Base-by-base conservation (phyloP, 768 basidiomycete genomes). In the Boletus sp. region DNA sequence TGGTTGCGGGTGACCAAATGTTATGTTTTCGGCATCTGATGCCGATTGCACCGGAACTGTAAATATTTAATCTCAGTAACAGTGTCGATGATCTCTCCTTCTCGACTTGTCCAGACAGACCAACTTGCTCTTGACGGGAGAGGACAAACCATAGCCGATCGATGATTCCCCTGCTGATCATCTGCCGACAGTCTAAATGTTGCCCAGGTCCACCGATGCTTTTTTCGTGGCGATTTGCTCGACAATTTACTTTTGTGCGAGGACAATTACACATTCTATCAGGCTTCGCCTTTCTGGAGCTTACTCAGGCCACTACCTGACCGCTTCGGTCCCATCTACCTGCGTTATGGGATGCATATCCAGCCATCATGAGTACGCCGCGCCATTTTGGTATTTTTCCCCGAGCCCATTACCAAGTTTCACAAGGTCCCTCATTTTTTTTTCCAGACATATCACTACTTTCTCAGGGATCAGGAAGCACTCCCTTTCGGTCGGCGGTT, bases 371-470 rank as follows among this genome's bases (percentile, higher is more conserved):
- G 47, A 51, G 38, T 5, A 51, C 53, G 1, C 61, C 56, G n/a
- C 57, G 59, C 17, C 23, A 54, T 38, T 29, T 58, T 30, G n/a
- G n/a, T n/a, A n/a, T n/a, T 60, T 68, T 23, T 69, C 70, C 4
- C 67, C 67, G 39, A 71, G 63, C 46, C 69, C 69, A 21, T 49
- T 72, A 14, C 47, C 58, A 5, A 5, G 15, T 58, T 7, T 62
- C 64, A 0, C 57, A 56, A 27, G 49, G 47, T 7, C 61, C 64
- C 5, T 55, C 56, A 34, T 34, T 67, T 42, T 39, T 56, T 5
- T 61, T 25, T 34, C 65, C 67, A 9, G 61, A 59, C 13, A 61
- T 72, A 41, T 70, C 70, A 10, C 69, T 65, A 0, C 70, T 63
- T 37, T 60, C 58, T 33, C 66, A 61, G 42, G 67, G 57, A 47